A percentile compares a stretch with the other conserved stretches of the same genome.
These are phyloP conservation scores for Odontarrhena argentea DNA, from an alignment of 345 rosid genomes.

Conservation along the genomic window DNA sequence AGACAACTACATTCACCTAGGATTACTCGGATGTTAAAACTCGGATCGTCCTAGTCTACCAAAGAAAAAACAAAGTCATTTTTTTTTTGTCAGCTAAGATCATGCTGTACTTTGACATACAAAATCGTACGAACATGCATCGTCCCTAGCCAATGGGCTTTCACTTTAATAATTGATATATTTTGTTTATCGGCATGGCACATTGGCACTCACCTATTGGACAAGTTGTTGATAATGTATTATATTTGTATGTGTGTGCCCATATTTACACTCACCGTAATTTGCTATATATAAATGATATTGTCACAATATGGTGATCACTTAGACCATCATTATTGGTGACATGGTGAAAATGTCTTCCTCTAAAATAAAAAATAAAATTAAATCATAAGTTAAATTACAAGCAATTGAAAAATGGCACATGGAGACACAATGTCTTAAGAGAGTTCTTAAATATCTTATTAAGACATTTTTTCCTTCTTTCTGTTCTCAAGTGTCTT, in stretches of 20 bases:
- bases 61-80: conserved; percentile 1
- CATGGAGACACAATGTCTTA: too few relatives aligned
- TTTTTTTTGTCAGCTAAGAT: background rate
- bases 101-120: conserved; percentile 37
- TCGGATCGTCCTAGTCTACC: too few relatives aligned
- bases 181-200: conserved; percentile 37
- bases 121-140: conserved; percentile 37
- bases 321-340: background rate
- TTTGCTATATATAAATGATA: background rate
- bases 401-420: too few relatives aligned
- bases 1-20: too few relatives aligned
- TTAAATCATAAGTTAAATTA: too few relatives aligned
- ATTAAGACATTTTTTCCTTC: too few relatives aligned
- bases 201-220: conserved; percentile 32
- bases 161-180: conserved; percentile 28
- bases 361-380: too few relatives aligned
- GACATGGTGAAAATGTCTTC: too few relatives aligned
- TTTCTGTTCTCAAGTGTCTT: too few relatives aligned
- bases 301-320: background rate
- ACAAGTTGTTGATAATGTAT: background rate
- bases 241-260: background rate
- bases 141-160: conserved; percentile 6
- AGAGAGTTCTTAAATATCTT: too few relatives aligned
- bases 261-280: conserved; percentile 20
- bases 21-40: too few relatives aligned